phyloP scores from a whole-genome alignment of 2,329 filamentous ascomycete genomes.

The Ceratocystis lukuohia region DNA sequence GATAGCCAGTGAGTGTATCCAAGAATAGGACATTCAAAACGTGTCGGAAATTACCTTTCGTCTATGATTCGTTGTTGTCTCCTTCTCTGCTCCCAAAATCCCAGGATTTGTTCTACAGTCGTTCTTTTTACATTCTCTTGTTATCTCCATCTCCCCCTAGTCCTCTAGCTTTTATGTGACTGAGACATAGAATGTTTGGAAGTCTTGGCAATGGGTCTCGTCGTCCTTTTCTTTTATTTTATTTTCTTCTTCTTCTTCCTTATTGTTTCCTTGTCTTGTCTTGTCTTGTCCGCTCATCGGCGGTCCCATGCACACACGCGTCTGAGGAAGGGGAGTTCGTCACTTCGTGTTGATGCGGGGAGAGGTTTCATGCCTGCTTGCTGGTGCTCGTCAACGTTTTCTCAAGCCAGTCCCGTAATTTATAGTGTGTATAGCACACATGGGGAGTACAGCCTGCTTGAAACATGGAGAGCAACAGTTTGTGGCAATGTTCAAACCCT shows the following conservation, averaged over 20 bases:
- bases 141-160: not conserved
- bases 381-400: not conserved
- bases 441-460: not conserved
- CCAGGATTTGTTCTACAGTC: not conserved
- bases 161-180: not conserved
- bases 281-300: not conserved
- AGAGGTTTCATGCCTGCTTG: not conserved
- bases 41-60: constrained; percentile 6
- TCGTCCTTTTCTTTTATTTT: not conserved
- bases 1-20: not conserved
- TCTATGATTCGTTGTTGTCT: constrained; percentile 1
- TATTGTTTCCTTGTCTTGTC: not conserved
- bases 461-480: not conserved
- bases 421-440: not conserved
- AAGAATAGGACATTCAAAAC: constrained; percentile 7
- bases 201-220: constrained; percentile 1
- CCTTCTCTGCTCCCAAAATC: not conserved
- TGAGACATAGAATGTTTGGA: constrained; percentile 7
- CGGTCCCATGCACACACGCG: not conserved
- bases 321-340: not conserved
- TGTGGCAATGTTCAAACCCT: not conserved
- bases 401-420: not conserved
- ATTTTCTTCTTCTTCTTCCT: not conserved
- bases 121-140: constrained; percentile 7
- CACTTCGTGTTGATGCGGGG: not conserved